Evolutionary conservation across 2,329 filamentous ascomycete species (phyloP).

Genomic region (Aureobasidium sp.): DNA sequence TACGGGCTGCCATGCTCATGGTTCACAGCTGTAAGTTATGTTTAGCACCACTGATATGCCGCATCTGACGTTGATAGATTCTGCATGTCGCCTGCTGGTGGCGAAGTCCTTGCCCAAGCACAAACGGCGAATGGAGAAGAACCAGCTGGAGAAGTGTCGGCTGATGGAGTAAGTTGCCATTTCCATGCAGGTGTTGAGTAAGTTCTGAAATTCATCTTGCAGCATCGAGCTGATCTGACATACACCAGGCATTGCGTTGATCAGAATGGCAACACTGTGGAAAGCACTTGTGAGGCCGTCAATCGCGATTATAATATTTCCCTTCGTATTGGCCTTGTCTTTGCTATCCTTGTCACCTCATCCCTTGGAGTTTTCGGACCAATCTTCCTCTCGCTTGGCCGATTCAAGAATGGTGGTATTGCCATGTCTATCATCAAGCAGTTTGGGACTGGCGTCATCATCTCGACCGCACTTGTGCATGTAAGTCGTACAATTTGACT

Average conservation of each 20-base stretch:
- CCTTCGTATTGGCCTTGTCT: slow-evolving; percentile 61
- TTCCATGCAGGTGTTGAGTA: slow-evolving; percentile 70
- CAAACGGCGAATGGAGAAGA: slow-evolving; percentile 24
- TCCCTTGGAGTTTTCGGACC: slow-evolving; percentile 60
- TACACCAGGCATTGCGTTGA: slow-evolving; percentile 48
- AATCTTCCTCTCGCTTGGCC: slow-evolving; percentile 52
- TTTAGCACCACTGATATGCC: neutral
- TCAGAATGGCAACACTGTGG: slow-evolving; percentile 26
- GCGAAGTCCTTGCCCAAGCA: slow-evolving; percentile 50
- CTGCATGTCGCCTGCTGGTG: slow-evolving; percentile 51
- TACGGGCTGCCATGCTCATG: slow-evolving; percentile 58
- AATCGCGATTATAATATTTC: slow-evolving; percentile 56
- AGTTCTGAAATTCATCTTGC: slow-evolving; percentile 23
- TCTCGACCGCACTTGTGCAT: slow-evolving; percentile 63
- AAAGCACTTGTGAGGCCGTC: slow-evolving; percentile 37
- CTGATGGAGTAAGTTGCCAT: slow-evolving; percentile 46
- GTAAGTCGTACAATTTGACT: slow-evolving; percentile 29
- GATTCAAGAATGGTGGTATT: slow-evolving; percentile 37
- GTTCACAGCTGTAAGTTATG: slow-evolving; percentile 42
- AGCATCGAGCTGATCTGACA: slow-evolving; percentile 17
- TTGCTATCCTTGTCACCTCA: slow-evolving; percentile 62
- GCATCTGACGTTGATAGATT: slow-evolving; percentile 35
- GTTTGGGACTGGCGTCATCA: slow-evolving; percentile 64
- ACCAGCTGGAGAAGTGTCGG: slow-evolving; percentile 15
- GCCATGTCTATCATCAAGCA: slow-evolving; percentile 58